Conservation (phyloP, 2,329 filamentous ascomycete species). For the Gnomoniopsis smithogilvyi region DNA sequence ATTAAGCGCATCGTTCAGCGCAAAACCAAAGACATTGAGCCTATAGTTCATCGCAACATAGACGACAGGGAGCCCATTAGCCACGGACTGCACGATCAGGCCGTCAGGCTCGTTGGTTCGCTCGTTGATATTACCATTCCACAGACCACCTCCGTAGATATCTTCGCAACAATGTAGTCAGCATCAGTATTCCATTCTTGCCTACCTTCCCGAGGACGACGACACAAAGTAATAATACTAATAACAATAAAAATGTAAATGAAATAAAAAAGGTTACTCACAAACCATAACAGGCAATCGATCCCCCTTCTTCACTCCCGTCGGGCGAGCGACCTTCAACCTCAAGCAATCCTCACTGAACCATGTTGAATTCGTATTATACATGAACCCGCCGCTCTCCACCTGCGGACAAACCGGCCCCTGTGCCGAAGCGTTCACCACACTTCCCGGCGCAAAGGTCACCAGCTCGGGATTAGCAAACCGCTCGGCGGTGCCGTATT, state of each 20-base stretch:
- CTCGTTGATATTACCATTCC: slow-evolving; percentile 1
- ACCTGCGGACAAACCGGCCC: slow-evolving; percentile 2
- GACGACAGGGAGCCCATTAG: background rate
- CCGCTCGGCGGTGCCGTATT: background rate
- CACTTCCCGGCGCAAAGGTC: background rate
- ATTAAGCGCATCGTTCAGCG: background rate
- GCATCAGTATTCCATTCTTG: background rate
- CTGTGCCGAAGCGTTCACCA: background rate
- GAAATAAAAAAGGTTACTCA: too few species aligned
- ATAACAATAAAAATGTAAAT: too few species aligned
- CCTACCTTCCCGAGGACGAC: background rate
- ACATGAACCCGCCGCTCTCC: background rate
- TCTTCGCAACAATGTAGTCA: background rate
- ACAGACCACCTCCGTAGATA: background rate
- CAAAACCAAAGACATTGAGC: slow-evolving; percentile 1
- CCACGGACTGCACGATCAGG: background rate
- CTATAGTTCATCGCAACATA: background rate
- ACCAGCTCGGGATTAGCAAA: background rate
- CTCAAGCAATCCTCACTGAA: slow-evolving; percentile 3
- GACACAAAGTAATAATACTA: too few species aligned
- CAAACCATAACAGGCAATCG: background rate
- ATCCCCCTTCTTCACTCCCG: background rate
- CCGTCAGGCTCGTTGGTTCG: slow-evolving; percentile 2
- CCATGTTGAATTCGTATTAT: background rate
- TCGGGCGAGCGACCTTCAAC: background rate